A percentile compares a stretch with the other conserved stretches of the same genome.
phyloP scores from a whole-genome alignment of 2,329 filamentous ascomycete genomes.

The Calonectria hongkongensis region DNA sequence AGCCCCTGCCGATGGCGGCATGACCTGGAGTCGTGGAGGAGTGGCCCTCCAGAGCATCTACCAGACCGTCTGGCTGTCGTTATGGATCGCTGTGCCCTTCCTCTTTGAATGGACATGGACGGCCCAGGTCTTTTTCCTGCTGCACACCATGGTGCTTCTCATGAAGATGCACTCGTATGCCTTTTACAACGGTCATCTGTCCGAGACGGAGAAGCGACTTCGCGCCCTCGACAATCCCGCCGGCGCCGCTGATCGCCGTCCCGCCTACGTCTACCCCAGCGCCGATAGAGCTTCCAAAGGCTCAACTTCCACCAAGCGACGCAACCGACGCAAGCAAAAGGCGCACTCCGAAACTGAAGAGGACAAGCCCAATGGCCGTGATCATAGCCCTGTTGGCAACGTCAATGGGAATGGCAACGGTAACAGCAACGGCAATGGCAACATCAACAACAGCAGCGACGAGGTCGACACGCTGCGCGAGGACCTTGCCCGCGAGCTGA shows the following conservation, averaged over 20 bases:
- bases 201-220: conserved; percentile 88
- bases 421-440: conserved; percentile 24
- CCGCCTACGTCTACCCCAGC: conserved; percentile 85
- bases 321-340: conserved; percentile 40
- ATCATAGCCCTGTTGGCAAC: conserved; percentile 48
- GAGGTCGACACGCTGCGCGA: conserved; percentile 84
- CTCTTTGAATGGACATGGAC: conserved; percentile 96
- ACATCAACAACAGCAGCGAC: conserved; percentile 58
- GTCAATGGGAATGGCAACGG: conserved; percentile 53
- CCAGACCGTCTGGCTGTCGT: conserved; percentile 84
- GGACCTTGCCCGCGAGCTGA: conserved; percentile 92
- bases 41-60: conserved; percentile 88
- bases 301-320: conserved; percentile 50
- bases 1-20: conserved; percentile 66
- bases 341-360: conserved; percentile 27
- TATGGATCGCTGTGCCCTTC: conserved; percentile 93
- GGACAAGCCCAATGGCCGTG: conserved; percentile 20
- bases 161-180: conserved; percentile 99
- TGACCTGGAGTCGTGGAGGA: conserved; percentile 87
- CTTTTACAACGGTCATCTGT: conserved; percentile 97
- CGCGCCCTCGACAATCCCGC: conserved; percentile 85
- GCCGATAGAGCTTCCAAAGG: conserved; percentile 65
- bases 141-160: conserved; percentile 92
- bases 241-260: conserved; percentile 76
- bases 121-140: conserved; percentile 92